A percentile compares a stretch with the other conserved stretches of the same genome.
Conservation (phyloP, 371 early-diverging fungal genomes). For the Lichtheimia ornata region DNA sequence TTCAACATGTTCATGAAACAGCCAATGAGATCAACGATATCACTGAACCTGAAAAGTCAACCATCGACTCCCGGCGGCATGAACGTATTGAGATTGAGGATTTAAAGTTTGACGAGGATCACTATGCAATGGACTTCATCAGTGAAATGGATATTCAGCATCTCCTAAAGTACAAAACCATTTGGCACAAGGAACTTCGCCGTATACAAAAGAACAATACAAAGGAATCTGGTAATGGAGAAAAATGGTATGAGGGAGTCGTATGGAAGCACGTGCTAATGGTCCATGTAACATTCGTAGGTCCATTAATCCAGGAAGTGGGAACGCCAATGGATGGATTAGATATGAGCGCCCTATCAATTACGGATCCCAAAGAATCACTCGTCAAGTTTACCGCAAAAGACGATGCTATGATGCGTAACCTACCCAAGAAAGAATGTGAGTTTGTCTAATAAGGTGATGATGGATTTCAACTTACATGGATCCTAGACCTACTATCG, state of each 20-base stretch:
- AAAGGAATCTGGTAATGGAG: background rate
- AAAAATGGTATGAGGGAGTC: too few relatives aligned
- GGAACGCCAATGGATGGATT: conserved; percentile 20
- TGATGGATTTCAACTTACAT: background rate
- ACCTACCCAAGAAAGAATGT: conserved; percentile 82
- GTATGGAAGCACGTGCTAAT: background rate
- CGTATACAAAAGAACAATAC: conserved; percentile 51
- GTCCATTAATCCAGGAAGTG: conserved; percentile 41
- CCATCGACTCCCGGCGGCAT: conserved; percentile 60
- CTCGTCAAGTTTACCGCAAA: conserved; percentile 63
- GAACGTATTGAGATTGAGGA: conserved; percentile 73
- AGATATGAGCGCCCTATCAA: conserved; percentile 31
- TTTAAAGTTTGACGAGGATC: conserved; percentile 85
- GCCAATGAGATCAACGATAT: conserved; percentile 86
- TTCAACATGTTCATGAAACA: conserved; percentile 76
- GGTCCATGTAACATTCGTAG: conserved; percentile 11
- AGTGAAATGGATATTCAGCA: conserved; percentile 74
- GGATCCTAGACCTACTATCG: conserved; percentile 54
- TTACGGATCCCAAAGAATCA: conserved; percentile 27
- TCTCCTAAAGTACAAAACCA: conserved; percentile 72
- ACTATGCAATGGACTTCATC: conserved; percentile 83
- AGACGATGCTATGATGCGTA: conserved; percentile 75
- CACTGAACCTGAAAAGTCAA: conserved; percentile 70
- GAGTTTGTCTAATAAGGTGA: conserved; percentile 12
- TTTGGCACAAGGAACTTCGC: conserved; percentile 63